A percentile compares a stretch with the other conserved stretches of the same genome.
Evolutionary conservation across 352 stramenopile species (phyloP).

Genomic region (Poterioochromonas sp.): DNA sequence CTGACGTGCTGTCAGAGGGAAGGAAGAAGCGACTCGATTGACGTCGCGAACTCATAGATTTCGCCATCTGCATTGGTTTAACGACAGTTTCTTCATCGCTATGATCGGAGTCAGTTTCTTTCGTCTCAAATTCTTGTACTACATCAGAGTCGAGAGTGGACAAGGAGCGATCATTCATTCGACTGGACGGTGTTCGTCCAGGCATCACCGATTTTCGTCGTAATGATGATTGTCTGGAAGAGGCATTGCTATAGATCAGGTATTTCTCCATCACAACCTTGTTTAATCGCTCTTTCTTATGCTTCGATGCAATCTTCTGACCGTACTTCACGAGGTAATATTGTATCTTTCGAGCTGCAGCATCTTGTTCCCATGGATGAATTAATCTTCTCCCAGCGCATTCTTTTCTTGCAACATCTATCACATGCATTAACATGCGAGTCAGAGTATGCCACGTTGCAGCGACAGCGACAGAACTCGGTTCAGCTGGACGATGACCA

Average conservation of each 20-base stretch:
- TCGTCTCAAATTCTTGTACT: no score
- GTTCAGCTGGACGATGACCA: conserved; percentile 40
- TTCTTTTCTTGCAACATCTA: conserved; percentile 10
- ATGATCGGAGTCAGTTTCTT: no score
- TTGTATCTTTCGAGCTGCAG: background rate
- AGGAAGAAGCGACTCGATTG: background rate
- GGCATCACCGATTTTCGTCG: no score
- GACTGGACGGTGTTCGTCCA: no score
- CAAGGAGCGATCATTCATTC: no score
- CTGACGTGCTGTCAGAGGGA: background rate
- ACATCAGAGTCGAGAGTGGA: no score
- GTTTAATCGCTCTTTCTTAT: background rate
- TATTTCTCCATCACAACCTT: no score
- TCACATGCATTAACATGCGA: conserved; percentile 35
- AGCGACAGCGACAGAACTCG: conserved; percentile 39
- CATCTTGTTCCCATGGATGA: conserved; percentile 24
- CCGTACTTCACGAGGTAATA: background rate
- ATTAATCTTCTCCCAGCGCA: conserved; percentile 27
- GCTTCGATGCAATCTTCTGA: background rate
- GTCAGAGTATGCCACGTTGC: conserved; percentile 43
- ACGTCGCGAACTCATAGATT: no score
- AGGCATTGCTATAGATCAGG: no score
- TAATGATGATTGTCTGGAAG: no score
- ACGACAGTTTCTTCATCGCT: background rate
- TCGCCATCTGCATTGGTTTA: no score